phyloP scores from a whole-genome alignment of 805 yeast species.

The Myxozyma kluyveri region DNA sequence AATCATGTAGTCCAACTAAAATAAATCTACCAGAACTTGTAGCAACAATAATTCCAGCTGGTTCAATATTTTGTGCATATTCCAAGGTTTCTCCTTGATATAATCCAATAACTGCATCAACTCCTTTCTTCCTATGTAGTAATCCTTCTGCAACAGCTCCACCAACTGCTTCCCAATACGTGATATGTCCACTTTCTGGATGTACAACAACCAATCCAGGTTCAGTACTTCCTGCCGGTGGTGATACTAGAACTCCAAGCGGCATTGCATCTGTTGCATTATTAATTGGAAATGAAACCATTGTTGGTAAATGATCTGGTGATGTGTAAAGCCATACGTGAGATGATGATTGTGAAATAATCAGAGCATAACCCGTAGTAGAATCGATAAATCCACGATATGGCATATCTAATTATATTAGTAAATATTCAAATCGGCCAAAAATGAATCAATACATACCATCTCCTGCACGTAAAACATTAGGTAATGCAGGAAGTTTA shows the following conservation, averaged over 20 bases:
- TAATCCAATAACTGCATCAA: slow-evolving; percentile 28
- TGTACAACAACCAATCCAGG: slow-evolving; percentile 74
- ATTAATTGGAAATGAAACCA: slow-evolving; percentile 50
- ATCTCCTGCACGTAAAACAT: slow-evolving; percentile 34
- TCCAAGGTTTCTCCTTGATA: slow-evolving; percentile 55
- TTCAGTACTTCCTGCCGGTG: slow-evolving; percentile 50
- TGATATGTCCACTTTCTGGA: slow-evolving; percentile 54
- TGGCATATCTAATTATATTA: slow-evolving; percentile 16
- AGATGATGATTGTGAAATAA: slow-evolving; percentile 50
- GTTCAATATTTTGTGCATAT: slow-evolving; percentile 59
- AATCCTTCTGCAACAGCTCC: slow-evolving; percentile 66
- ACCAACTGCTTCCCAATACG: slow-evolving; percentile 72
- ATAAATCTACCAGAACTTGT: slow-evolving; percentile 69
- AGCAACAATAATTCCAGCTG: slow-evolving; percentile 68
- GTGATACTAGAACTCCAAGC: slow-evolving; percentile 56
- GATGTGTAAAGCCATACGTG: slow-evolving; percentile 69
- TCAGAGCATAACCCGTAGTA: slow-evolving; percentile 49
- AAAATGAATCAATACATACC: background rate
- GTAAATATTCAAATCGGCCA: background rate
- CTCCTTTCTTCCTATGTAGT: slow-evolving; percentile 44
- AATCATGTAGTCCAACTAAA: slow-evolving; percentile 62
- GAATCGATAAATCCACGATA: slow-evolving; percentile 49
- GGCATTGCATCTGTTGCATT: slow-evolving; percentile 17
- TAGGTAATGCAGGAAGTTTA: slow-evolving; percentile 57
- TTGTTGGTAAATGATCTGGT: slow-evolving; percentile 56